These are phyloP conservation scores for Filobasidium wieringae DNA, from an alignment of 768 basidiomycete genomes.

Conservation along the genomic window DNA sequence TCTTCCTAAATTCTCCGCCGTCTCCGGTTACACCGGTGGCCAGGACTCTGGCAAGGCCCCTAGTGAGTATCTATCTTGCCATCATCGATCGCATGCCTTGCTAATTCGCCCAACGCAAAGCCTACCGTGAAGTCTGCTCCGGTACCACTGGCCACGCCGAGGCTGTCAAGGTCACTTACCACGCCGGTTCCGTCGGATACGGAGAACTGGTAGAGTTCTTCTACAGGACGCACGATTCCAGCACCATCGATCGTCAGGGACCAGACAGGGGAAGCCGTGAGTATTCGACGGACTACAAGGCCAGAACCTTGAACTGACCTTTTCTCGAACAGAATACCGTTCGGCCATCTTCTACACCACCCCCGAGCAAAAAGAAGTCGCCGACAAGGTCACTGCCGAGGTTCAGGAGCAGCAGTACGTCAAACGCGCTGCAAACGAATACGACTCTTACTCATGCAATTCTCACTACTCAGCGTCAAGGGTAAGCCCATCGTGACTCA, in stretches of 20 bases:
- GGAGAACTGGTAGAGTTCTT: constrained; percentile 88
- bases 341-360: constrained; percentile 77
- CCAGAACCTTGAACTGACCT: not conserved
- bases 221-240: constrained; percentile 88
- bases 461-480: constrained; percentile 42
- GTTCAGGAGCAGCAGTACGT: constrained; percentile 72
- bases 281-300: constrained; percentile 4
- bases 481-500: constrained; percentile 66
- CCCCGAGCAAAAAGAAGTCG: constrained; percentile 58
- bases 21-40: constrained; percentile 37
- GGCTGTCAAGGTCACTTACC: constrained; percentile 72
- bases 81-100: too few relatives aligned
- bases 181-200: constrained; percentile 63
- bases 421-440: not conserved
- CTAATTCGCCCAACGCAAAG: constrained; percentile 2
- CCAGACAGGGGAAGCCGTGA: constrained; percentile 63
- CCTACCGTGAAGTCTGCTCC: constrained; percentile 63
- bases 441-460: not conserved
- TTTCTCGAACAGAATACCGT: constrained; percentile 59
- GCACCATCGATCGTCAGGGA: constrained; percentile 68
- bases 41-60: constrained; percentile 20
- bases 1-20: constrained; percentile 31
- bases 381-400: constrained; percentile 64
- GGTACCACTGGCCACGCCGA: constrained; percentile 83
- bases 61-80: constrained; percentile 23